phyloP scores from a whole-genome alignment of 371 early-diverging fungal genomes.

The Smittium culicis region DNA sequence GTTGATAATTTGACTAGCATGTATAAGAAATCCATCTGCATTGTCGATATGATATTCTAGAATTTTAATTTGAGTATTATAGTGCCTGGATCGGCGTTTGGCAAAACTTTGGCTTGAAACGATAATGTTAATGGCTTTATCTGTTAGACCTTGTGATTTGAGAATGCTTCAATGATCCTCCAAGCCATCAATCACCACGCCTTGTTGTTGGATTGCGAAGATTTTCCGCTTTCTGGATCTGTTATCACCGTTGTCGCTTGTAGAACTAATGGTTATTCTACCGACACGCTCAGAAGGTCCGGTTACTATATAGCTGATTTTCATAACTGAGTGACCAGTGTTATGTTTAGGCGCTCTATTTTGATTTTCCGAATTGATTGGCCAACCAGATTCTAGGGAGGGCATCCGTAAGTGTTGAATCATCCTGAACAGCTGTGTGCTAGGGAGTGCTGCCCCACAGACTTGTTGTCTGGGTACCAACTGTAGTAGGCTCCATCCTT shows the following conservation, averaged over 20 bases:
- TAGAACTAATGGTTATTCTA: neutral
- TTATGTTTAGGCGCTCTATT: neutral
- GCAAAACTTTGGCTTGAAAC: neutral
- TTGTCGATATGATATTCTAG: neutral
- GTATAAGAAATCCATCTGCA: neutral
- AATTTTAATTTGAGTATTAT: neutral
- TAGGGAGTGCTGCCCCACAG: neutral
- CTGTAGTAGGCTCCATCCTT: neutral
- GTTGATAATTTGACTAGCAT: neutral
- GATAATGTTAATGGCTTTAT: neutral
- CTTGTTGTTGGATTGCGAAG: neutral
- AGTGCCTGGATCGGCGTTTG: neutral
- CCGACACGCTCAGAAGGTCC: neutral
- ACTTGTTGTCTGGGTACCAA: neutral
- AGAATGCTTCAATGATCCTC: neutral
- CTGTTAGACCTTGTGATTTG: neutral
- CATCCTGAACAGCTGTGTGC: neutral
- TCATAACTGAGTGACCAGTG: neutral
- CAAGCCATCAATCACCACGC: neutral
- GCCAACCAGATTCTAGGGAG: neutral
- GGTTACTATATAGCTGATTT: neutral
- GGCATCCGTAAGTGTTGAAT: neutral
- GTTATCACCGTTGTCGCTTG: neutral
- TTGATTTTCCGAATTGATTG: neutral
- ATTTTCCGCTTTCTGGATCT: neutral